These are phyloP conservation scores for Calonectria hawksworthii DNA, from an alignment of 2,329 filamentous ascomycete genomes.

Conservation along the genomic window DNA sequence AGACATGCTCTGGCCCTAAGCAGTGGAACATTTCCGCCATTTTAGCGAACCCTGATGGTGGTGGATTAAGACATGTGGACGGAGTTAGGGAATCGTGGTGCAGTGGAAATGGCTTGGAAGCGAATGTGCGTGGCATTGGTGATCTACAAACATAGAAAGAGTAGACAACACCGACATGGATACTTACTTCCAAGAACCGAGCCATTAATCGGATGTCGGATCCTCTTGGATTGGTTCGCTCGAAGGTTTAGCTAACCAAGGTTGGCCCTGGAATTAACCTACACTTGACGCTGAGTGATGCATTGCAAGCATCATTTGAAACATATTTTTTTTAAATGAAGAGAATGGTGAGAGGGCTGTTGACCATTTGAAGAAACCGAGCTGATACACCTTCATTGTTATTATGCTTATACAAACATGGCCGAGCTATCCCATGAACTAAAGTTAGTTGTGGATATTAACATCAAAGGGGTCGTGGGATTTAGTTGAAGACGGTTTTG, in stretches of 20 bases:
- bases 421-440: too few relatives aligned
- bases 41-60: neutral
- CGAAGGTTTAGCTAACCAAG: neutral
- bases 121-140: neutral
- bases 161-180: too few relatives aligned
- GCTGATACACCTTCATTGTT: too few relatives aligned
- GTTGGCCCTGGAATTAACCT: neutral
- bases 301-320: neutral
- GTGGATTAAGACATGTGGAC: neutral
- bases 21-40: neutral
- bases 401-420: too few relatives aligned
- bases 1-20: neutral
- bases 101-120: neutral
- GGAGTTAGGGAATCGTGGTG: neutral
- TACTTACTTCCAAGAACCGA: too few relatives aligned
- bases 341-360: neutral
- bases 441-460: too few relatives aligned
- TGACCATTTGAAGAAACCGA: neutral
- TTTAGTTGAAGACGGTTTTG: too few relatives aligned
- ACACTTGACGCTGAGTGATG: neutral
- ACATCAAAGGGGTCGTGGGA: too few relatives aligned
- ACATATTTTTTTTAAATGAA: neutral
- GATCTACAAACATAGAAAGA: neutral
- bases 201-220: too few relatives aligned
- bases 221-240: neutral